Percentiles rank a stretch among this genome's conserved stretches.
Conservation (phyloP, 2,329 filamentous ascomycete species). For the Xylariales sp. region DNA sequence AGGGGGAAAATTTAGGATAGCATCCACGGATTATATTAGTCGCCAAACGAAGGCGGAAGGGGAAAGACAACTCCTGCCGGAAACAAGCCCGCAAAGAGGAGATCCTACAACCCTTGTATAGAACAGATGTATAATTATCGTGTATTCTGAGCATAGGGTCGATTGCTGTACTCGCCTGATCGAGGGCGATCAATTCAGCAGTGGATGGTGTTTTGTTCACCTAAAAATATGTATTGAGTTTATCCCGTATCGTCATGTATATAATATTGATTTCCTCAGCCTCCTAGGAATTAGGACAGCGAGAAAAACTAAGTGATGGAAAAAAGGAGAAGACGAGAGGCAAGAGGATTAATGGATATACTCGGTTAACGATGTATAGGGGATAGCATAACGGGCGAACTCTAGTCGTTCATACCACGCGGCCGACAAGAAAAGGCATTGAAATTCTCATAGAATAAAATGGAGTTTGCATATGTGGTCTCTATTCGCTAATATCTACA, state of each 20-base stretch:
- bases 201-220: too few relatives aligned
- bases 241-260: too few relatives aligned
- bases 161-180: neutral
- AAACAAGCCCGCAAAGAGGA: too few relatives aligned
- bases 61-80: too few relatives aligned
- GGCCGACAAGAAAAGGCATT: neutral
- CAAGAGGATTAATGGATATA: too few relatives aligned
- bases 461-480: neutral
- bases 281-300: too few relatives aligned
- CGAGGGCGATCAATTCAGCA: neutral
- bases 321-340: neutral
- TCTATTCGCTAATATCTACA: neutral
- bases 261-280: too few relatives aligned
- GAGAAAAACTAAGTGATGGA: neutral
- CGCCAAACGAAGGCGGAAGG: neutral
- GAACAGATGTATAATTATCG: constrained; percentile 12
- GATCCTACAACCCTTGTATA: constrained; percentile 16
- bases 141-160: neutral
- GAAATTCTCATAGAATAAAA: neutral
- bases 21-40: neutral
- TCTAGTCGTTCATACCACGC: neutral
- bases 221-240: too few relatives aligned
- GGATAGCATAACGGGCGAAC: neutral
- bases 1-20: too few relatives aligned
- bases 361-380: neutral